phyloP scores from a whole-genome alignment of 2,329 filamentous ascomycete species.

The Zasmidium angulare region DNA sequence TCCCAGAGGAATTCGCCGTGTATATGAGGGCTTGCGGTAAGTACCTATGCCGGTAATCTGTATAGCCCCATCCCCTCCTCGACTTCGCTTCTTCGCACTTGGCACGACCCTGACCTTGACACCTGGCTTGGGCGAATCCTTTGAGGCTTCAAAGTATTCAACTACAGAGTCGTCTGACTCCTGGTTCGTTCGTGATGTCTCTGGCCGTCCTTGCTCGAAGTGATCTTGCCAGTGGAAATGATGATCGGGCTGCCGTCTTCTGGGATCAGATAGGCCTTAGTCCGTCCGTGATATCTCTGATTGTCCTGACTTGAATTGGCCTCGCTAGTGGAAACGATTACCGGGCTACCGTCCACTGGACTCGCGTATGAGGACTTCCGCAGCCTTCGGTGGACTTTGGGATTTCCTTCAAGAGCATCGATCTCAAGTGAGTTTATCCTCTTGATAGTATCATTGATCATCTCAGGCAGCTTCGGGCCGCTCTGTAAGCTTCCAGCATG shows the following conservation, averaged over 20 bases:
- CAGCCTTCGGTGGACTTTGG: no score
- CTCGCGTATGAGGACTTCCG: no score
- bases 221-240: conserved; percentile 73
- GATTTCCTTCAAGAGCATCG: no score
- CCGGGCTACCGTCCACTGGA: no score
- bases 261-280: conserved; percentile 76
- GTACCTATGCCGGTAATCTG: conserved; percentile 81
- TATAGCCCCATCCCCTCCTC: conserved; percentile 67
- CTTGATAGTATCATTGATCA: no score
- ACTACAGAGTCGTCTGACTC: conserved; percentile 87
- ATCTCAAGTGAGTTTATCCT: no score
- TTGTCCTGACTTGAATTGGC: no score
- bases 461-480: no score
- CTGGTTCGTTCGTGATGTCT: conserved; percentile 54
- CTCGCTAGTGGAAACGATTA: no score
- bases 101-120: conserved; percentile 80
- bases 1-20: conserved; percentile 64
- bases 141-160: conserved; percentile 88
- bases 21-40: conserved; percentile 69
- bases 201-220: conserved; percentile 45
- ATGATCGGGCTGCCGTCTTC: conserved; percentile 90
- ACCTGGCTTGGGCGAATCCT: conserved; percentile 73
- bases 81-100: conserved; percentile 60
- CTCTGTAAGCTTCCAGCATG: no score
- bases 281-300: no score